These are phyloP conservation scores for Cryptococcus maquisensis DNA, from an alignment of 1,284 basidiomycete species.

Conservation along the genomic window DNA sequence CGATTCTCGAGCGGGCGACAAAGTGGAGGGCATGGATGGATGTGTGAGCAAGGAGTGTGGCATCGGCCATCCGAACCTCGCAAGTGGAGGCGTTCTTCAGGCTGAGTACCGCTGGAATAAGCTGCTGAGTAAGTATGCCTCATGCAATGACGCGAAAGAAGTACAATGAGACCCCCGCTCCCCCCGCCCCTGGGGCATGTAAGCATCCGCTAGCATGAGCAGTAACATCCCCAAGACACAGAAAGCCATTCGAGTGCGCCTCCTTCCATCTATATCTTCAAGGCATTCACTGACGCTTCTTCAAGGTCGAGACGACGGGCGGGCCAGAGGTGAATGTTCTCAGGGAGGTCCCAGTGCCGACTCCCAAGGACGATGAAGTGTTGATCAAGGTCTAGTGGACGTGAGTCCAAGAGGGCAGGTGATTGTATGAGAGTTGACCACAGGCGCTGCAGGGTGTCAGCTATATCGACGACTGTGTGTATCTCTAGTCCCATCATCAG, in stretches of 20 bases:
- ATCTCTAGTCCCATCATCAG: too few relatives aligned
- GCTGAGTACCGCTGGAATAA: too few relatives aligned
- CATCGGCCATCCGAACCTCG: too few relatives aligned
- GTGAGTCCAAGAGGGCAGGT: constrained; percentile 10
- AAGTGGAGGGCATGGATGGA: too few relatives aligned
- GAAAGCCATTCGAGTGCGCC: constrained; percentile 51
- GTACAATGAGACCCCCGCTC: too few relatives aligned
- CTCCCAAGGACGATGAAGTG: constrained; percentile 61
- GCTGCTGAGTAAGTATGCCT: too few relatives aligned
- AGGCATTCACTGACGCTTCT: background rate
- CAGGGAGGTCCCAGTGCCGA: constrained; percentile 58
- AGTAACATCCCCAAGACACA: constrained; percentile 49
- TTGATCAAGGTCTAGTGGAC: constrained; percentile 66
- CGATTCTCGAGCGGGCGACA: too few relatives aligned
- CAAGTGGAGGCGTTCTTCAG: too few relatives aligned
- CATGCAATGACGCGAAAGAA: too few relatives aligned
- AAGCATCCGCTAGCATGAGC: background rate
- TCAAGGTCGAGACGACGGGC: constrained; percentile 55
- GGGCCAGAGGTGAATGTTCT: constrained; percentile 67
- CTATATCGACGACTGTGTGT: constrained; percentile 57
- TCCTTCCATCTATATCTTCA: background rate
- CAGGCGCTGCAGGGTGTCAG: constrained; percentile 62
- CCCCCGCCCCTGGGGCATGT: too few relatives aligned
- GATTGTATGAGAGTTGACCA: background rate
- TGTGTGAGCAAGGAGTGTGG: too few relatives aligned